phyloP scores from a whole-genome alignment of 345 rosid species.

The Gossypium raimondii region DNA sequence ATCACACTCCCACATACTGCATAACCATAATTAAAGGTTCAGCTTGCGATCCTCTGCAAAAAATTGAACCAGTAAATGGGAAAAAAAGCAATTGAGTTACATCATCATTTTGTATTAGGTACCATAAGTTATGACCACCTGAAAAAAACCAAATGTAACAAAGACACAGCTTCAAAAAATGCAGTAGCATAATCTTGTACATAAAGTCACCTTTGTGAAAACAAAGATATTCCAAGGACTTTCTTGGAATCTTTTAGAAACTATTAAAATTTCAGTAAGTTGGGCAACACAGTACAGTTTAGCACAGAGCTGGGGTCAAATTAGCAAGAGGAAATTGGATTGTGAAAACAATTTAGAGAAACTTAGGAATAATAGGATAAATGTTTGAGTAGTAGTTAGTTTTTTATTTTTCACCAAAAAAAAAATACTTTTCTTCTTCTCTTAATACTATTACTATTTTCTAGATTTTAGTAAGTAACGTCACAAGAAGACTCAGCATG shows the following conservation, averaged over 20 bases:
- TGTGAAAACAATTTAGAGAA: no score
- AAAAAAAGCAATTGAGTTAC: background rate
- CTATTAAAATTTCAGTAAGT: no score
- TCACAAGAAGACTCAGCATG: background rate
- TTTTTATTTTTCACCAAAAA: no score
- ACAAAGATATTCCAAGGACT: background rate
- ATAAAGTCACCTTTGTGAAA: background rate
- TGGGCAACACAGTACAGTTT: no score
- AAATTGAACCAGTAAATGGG: background rate
- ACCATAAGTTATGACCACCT: background rate
- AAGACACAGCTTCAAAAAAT: background rate
- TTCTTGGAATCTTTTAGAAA: no score
- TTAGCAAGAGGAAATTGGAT: no score
- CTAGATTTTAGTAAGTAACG: background rate
- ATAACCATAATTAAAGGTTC: background rate
- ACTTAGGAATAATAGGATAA: no score
- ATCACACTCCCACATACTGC: conserved; percentile 13
- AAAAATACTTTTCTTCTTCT: background rate
- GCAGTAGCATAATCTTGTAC: background rate
- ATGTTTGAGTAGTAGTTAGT: no score
- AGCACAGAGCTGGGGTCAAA: no score
- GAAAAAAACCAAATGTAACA: background rate
- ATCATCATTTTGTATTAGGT: background rate
- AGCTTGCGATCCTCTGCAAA: conserved; percentile 11
- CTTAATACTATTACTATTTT: no score